Conservation (phyloP, 257 asterid species). For the Coffea eugenioides region DNA sequence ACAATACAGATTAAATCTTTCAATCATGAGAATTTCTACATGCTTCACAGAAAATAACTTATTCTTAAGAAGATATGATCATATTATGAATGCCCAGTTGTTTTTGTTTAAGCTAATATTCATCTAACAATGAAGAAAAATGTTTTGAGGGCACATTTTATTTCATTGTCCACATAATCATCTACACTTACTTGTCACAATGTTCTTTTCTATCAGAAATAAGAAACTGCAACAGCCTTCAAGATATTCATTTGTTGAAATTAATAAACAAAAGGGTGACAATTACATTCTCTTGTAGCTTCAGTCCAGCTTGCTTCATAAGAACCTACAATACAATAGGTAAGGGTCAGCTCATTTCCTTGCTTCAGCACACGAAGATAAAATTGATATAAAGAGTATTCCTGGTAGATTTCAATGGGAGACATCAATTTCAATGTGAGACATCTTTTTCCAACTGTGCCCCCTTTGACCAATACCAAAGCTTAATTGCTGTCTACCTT, state of each 20-base stretch:
- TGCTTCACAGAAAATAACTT: neutral
- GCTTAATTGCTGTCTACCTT: too few relatives aligned
- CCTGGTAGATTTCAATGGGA: neutral
- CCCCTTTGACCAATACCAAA: too few relatives aligned
- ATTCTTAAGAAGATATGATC: neutral
- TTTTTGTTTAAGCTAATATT: neutral
- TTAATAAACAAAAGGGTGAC: constrained; percentile 10
- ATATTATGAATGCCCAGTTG: neutral
- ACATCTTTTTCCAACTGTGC: too few relatives aligned
- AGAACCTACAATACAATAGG: constrained; percentile 58
- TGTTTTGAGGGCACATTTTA: neutral
- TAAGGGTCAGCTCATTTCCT: constrained; percentile 22
- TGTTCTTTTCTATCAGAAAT: neutral
- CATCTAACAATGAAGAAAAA: neutral
- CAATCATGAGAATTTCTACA: neutral
- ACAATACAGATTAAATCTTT: too few relatives aligned
- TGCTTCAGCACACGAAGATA: neutral
- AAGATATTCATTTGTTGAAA: constrained; percentile 7
- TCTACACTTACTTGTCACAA: neutral
- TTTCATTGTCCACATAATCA: neutral
- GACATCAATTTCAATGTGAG: too few relatives aligned
- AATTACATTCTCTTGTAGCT: constrained; percentile 87
- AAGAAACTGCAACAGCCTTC: neutral
- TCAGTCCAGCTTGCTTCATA: constrained; percentile 88
- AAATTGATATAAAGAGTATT: neutral